A percentile compares a stretch with the other conserved stretches of the same genome.
Evolutionary conservation across 495 filamentous ascomycete species (phyloP).

Genomic region (Xylaria castorea): DNA sequence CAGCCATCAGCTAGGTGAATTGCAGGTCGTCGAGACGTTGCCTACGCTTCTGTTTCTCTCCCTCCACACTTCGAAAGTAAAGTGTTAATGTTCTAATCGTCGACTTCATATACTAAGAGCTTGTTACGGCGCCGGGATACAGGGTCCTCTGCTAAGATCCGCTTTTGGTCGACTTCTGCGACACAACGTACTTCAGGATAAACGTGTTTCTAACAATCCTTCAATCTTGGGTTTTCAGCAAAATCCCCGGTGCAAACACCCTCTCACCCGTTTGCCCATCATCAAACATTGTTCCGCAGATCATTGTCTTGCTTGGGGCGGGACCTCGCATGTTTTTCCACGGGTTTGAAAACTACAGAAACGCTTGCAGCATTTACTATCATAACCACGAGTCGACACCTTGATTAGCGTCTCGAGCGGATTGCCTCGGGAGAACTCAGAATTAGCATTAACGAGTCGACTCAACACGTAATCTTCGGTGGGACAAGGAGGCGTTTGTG

Average conservation of each 20-base stretch:
- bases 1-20: conserved; percentile 11
- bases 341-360: conserved; percentile 17
- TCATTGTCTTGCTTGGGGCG: conserved; percentile 20
- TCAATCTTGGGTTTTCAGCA: background rate
- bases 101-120: conserved; percentile 5
- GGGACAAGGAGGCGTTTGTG: background rate
- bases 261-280: conserved; percentile 12
- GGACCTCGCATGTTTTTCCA: conserved; percentile 14
- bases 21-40: conserved; percentile 5
- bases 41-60: background rate
- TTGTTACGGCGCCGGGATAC: conserved; percentile 5
- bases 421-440: background rate
- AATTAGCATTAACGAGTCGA: background rate
- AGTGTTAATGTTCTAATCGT: conserved; percentile 10
- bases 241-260: conserved; percentile 11
- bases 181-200: conserved; percentile 29
- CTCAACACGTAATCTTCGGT: conserved; percentile 1
- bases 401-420: background rate
- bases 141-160: conserved; percentile 23
- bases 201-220: conserved; percentile 18
- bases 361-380: background rate
- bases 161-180: conserved; percentile 25
- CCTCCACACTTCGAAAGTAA: conserved; percentile 13
- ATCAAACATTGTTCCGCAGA: conserved; percentile 29
- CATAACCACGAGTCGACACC: conserved; percentile 2